phyloP scores from a whole-genome alignment of 768 basidiomycete species.

The Amyloporia xantha region DNA sequence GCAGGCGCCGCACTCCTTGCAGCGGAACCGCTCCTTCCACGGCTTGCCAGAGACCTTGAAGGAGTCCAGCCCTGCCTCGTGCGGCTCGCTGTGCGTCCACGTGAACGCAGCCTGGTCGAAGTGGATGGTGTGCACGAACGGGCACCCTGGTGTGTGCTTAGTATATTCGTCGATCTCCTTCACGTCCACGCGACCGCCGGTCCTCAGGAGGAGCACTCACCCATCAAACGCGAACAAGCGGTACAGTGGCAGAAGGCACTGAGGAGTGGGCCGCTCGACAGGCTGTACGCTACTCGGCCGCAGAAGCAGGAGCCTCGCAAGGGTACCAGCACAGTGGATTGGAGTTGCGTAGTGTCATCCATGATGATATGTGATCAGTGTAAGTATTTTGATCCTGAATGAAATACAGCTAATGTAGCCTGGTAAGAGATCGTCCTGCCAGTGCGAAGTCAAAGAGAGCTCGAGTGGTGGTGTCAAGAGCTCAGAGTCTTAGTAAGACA shows the following conservation, averaged over 20 bases:
- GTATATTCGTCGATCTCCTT: background rate
- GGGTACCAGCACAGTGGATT: background rate
- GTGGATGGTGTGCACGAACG: slow-evolving; percentile 57
- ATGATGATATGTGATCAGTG: too few relatives aligned
- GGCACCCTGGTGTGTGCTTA: slow-evolving; percentile 37
- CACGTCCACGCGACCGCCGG: background rate
- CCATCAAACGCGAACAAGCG: slow-evolving; percentile 55
- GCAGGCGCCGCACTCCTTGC: slow-evolving; percentile 51
- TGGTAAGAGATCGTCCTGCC: too few relatives aligned
- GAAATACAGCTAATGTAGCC: too few relatives aligned
- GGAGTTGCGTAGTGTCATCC: too few relatives aligned
- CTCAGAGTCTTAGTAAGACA: too few relatives aligned
- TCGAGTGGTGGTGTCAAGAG: too few relatives aligned
- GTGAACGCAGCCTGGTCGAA: slow-evolving; percentile 42
- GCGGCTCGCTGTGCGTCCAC: slow-evolving; percentile 43
- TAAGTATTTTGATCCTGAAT: too few relatives aligned
- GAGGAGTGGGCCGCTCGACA: slow-evolving; percentile 41
- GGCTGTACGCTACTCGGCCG: slow-evolving; percentile 40
- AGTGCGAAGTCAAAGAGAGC: too few relatives aligned
- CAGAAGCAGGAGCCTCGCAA: slow-evolving; percentile 53
- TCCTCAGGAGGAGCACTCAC: slow-evolving; percentile 47
- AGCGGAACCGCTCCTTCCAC: slow-evolving; percentile 57
- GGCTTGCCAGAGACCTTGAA: slow-evolving; percentile 45
- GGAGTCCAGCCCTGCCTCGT: slow-evolving; percentile 42
- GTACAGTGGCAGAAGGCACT: slow-evolving; percentile 69